These are phyloP conservation scores for Trichoderma endophyticum DNA, from an alignment of 2,329 filamentous ascomycete genomes.

Conservation along the genomic window DNA sequence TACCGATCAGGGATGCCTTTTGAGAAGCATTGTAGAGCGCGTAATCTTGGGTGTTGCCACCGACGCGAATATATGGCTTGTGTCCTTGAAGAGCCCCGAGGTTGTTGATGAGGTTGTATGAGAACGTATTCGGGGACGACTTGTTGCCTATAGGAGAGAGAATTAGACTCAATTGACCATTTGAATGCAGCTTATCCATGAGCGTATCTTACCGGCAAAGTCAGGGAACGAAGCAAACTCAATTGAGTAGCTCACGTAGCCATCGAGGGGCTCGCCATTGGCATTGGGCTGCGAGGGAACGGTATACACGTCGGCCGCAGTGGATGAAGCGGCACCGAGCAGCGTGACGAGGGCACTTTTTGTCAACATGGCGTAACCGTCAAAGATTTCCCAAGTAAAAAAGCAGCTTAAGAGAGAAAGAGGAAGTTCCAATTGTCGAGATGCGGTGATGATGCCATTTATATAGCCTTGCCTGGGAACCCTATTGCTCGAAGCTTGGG, in stretches of 20 bases:
- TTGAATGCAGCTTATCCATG: background rate
- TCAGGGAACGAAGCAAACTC: conserved; percentile 53
- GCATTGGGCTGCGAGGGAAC: conserved; percentile 16
- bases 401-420: background rate
- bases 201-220: conserved; percentile 38
- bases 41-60: conserved; percentile 66
- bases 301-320: conserved; percentile 15
- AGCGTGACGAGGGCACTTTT: conserved; percentile 15
- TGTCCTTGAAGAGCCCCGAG: conserved; percentile 51
- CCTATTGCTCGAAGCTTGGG: background rate
- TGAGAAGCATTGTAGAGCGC: conserved; percentile 57
- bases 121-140: conserved; percentile 56
- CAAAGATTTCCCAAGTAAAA: background rate
- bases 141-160: conserved; percentile 42
- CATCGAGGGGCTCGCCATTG: conserved; percentile 19
- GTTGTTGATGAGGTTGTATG: conserved; percentile 57
- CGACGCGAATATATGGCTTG: conserved; percentile 60
- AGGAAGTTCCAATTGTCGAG: background rate
- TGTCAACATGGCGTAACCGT: conserved; percentile 5
- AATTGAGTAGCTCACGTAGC: conserved; percentile 51
- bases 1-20: conserved; percentile 49
- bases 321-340: conserved; percentile 10
- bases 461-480: background rate
- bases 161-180: background rate
- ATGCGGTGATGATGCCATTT: background rate